Evolutionary conservation across 140 eudicot species (phyloP).

Genomic region (Ambrosia hybrid): DNA sequence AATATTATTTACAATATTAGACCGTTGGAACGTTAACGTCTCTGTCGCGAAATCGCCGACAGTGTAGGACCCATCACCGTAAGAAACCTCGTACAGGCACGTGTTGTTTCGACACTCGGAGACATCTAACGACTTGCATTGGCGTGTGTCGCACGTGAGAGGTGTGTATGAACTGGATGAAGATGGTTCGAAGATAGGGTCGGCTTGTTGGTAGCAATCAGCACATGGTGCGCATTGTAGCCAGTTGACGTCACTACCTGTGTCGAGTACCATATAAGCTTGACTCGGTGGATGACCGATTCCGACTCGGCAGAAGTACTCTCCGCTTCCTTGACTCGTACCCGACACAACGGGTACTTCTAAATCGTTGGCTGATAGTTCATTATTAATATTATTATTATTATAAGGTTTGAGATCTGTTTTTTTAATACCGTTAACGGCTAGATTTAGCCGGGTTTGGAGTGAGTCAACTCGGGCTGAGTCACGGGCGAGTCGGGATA

Average conservation of each 20-base stretch:
- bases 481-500: conserved; percentile 69
- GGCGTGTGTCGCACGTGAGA: conserved; percentile 56
- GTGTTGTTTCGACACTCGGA: conserved; percentile 63
- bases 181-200: conserved; percentile 70
- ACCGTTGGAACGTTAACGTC: conserved; percentile 48
- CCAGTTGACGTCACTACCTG: conserved; percentile 94
- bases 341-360: conserved; percentile 70
- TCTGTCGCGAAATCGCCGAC: conserved; percentile 79
- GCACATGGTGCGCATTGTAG: conserved; percentile 87
- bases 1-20: conserved; percentile 36
- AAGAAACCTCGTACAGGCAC: conserved; percentile 78
- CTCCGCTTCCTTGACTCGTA: conserved; percentile 85
- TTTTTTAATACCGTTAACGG: conserved; percentile 30
- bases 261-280: conserved; percentile 70
- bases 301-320: conserved; percentile 80
- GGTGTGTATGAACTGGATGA: conserved; percentile 47
- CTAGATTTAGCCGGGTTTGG: conserved; percentile 49
- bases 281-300: conserved; percentile 73
- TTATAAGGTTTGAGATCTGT: conserved; percentile 55
- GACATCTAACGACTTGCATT: conserved; percentile 64
- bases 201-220: conserved; percentile 79
- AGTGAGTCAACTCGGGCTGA: conserved; percentile 60
- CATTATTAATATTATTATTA: conserved; percentile 6
- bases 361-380: conserved; percentile 38
- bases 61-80: conserved; percentile 88